phyloP scores from a whole-genome alignment of 805 yeast species.

The Metschnikowia bowlesiae region DNA sequence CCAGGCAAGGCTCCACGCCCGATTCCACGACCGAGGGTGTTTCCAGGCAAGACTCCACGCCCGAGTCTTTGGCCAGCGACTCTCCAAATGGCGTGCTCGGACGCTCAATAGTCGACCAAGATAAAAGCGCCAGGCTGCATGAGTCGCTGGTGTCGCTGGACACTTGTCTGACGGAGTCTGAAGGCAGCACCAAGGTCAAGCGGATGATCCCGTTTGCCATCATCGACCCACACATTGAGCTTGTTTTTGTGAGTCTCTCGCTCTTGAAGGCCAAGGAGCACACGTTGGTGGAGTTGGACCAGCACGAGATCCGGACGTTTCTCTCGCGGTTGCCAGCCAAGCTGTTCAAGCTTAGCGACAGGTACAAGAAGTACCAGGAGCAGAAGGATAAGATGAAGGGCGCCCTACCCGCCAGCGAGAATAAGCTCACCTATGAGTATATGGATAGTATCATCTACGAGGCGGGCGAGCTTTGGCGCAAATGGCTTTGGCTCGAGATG shows the following conservation, averaged over 20 bases:
- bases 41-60: background rate
- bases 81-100: slow-evolving; percentile 31
- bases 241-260: slow-evolving; percentile 72
- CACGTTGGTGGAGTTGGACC: slow-evolving; percentile 80
- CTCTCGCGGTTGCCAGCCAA: slow-evolving; percentile 55
- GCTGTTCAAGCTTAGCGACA: slow-evolving; percentile 30
- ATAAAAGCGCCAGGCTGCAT: background rate
- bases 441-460: slow-evolving; percentile 70
- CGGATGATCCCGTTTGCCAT: slow-evolving; percentile 48
- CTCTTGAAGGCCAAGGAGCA: slow-evolving; percentile 75
- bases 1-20: background rate
- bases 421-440: slow-evolving; percentile 36
- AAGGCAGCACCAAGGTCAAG: slow-evolving; percentile 9
- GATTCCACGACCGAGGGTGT: no score
- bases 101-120: slow-evolving; percentile 21
- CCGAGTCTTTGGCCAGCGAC: slow-evolving; percentile 9
- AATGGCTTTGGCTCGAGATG: slow-evolving; percentile 58
- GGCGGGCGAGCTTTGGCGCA: slow-evolving; percentile 87
- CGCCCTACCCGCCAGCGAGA: slow-evolving; percentile 7
- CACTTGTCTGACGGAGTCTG: background rate
- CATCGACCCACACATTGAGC: slow-evolving; percentile 71
- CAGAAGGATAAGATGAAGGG: slow-evolving; percentile 21
- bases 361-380: slow-evolving; percentile 31
- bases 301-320: slow-evolving; percentile 79
- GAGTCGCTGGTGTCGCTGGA: slow-evolving; percentile 5